phyloP scores from a whole-genome alignment of 257 asterid genomes.

The Penstemon davidsonii region DNA sequence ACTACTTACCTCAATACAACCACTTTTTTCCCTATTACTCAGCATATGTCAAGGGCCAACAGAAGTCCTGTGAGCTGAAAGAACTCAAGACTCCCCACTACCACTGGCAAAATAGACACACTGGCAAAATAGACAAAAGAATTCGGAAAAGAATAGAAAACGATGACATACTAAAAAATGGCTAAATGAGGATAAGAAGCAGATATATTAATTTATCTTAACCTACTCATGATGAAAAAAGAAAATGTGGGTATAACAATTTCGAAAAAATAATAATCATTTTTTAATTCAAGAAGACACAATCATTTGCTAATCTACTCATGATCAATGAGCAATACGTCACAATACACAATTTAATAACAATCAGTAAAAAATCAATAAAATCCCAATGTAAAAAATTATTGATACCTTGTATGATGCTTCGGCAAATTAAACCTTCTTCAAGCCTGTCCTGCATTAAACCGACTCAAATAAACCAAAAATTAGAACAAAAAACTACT shows the following conservation, averaged over 20 bases:
- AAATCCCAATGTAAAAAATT: constrained; percentile 22
- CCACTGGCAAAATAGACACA: not conserved
- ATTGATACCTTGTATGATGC: constrained; percentile 25
- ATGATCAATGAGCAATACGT: constrained; percentile 21
- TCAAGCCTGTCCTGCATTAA: constrained; percentile 28
- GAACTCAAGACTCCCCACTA: constrained; percentile 1
- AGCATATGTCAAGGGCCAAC: no score
- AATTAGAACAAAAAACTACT: constrained; percentile 24
- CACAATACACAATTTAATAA: constrained; percentile 7
- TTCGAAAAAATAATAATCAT: no score
- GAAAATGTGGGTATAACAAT: not conserved
- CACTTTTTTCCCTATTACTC: no score
- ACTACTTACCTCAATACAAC: no score
- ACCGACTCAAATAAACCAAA: constrained; percentile 12
- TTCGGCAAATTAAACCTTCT: constrained; percentile 22
- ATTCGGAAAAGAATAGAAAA: not conserved
- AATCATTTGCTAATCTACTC: not conserved
- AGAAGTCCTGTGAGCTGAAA: not conserved
- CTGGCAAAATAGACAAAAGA: not conserved
- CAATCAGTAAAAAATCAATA: constrained; percentile 17
- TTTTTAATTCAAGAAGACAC: not conserved
- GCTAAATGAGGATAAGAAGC: no score
- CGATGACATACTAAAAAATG: no score
- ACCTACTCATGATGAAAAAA: no score
- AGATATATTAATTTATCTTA: no score